Percentiles rank a stretch among this genome's conserved stretches.
These are phyloP conservation scores for Boeremia lycopersici DNA, from an alignment of 2,329 filamentous ascomycete genomes.

Conservation along the genomic window DNA sequence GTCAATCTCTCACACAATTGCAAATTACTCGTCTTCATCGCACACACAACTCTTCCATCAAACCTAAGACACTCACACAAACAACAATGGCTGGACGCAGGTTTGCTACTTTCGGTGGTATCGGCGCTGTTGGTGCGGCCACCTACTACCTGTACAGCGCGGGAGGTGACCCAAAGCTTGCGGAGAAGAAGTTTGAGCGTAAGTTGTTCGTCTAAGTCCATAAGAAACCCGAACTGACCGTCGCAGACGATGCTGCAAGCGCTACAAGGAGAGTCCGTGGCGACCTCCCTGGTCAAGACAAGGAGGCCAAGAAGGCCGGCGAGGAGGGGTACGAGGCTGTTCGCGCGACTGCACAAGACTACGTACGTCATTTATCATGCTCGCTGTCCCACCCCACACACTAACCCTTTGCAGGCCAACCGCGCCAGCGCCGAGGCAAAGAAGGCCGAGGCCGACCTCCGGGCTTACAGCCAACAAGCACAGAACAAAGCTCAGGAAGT, in stretches of 20 bases:
- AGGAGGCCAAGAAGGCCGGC: conserved; percentile 68
- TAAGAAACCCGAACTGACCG: conserved; percentile 15
- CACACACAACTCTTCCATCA: conserved; percentile 6
- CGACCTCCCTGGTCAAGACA: conserved; percentile 66
- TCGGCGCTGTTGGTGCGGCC: conserved; percentile 62
- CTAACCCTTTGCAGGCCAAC: conserved; percentile 43
- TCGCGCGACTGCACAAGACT: conserved; percentile 53
- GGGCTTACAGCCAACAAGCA: conserved; percentile 59
- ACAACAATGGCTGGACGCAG: conserved; percentile 37
- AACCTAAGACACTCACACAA: conserved; percentile 5
- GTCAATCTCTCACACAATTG: conserved; percentile 10
- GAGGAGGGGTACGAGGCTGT: conserved; percentile 56
- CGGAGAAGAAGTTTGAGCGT: conserved; percentile 89
- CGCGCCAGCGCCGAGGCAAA: conserved; percentile 57
- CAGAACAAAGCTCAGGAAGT: conserved; percentile 64
- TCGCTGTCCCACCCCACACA: not conserved
- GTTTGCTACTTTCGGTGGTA: conserved; percentile 37
- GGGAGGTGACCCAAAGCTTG: conserved; percentile 79
- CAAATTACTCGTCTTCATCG: conserved; percentile 12
- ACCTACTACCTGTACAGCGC: conserved; percentile 91
- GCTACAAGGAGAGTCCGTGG: conserved; percentile 70
- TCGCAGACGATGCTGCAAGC: conserved; percentile 74
- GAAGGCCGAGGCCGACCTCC: conserved; percentile 64
- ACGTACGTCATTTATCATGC: conserved; percentile 29
- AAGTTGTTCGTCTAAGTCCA: conserved; percentile 42